phyloP scores from a whole-genome alignment of 129 eudicot genomes.

The Oenanthe sinensis region DNA sequence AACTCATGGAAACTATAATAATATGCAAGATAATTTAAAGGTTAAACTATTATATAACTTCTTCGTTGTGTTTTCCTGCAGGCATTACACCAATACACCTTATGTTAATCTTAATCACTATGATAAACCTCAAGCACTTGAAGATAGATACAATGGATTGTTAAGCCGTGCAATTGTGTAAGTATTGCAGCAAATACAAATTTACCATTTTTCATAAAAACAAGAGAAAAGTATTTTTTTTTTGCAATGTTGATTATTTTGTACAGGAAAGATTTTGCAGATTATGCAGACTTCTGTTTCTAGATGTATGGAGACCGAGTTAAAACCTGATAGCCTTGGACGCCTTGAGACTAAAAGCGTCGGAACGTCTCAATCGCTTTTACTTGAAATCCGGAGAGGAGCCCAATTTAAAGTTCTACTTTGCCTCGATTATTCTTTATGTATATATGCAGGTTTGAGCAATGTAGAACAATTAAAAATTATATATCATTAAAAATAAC shows the following conservation, averaged over 20 bases:
- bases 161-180: slow-evolving; percentile 60
- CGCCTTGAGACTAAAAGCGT: too few species aligned
- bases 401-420: slow-evolving; percentile 22
- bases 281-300: slow-evolving; percentile 86
- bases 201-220: too few species aligned
- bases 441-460: too few species aligned
- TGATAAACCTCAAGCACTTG: slow-evolving; percentile 78
- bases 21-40: too few species aligned
- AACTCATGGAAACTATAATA: too few species aligned
- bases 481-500: too few species aligned
- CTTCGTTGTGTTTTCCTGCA: slow-evolving; percentile 13
- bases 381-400: slow-evolving; percentile 34
- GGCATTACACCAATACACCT: slow-evolving; percentile 80
- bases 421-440: too few species aligned
- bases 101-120: slow-evolving; percentile 84
- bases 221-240: background rate
- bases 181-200: slow-evolving; percentile 12
- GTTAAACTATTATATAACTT: background rate
- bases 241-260: background rate
- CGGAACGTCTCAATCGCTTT: slow-evolving; percentile 37
- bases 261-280: slow-evolving; percentile 78
- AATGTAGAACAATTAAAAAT: too few species aligned
- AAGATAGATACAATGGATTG: slow-evolving; percentile 67
- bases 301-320: slow-evolving; percentile 85
- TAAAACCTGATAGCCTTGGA: too few species aligned